Conservation (phyloP, 2,329 filamentous ascomycete species). For the Hymenoscyphus infarciens region DNA sequence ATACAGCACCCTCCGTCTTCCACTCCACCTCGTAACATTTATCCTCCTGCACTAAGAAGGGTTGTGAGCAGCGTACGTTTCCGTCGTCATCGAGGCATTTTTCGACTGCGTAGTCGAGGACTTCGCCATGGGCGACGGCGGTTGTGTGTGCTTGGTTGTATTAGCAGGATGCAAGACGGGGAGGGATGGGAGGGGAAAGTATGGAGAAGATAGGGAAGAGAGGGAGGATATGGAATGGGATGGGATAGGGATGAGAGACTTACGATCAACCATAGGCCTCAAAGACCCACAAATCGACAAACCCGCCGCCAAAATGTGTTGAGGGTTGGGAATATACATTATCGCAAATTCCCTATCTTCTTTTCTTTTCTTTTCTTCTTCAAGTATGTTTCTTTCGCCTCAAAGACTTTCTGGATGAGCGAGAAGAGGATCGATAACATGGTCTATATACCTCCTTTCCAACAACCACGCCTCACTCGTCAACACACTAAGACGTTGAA, state of each 20-base stretch:
- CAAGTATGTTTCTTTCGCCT: too few relatives aligned
- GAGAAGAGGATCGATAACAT: too few relatives aligned
- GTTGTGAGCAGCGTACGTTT: conserved; percentile 34
- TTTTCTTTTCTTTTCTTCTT: neutral
- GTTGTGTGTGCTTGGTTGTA: conserved; percentile 17
- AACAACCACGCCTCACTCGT: too few relatives aligned
- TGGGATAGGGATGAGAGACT: neutral
- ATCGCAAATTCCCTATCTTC: neutral
- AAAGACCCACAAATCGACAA: conserved; percentile 16
- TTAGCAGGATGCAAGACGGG: conserved; percentile 17
- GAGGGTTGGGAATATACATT: conserved; percentile 30
- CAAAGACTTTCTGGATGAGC: too few relatives aligned
- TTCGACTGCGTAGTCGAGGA: conserved; percentile 43
- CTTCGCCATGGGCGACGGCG: conserved; percentile 35
- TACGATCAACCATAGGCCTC: neutral
- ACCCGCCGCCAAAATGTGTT: conserved; percentile 27
- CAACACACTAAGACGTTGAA: too few relatives aligned
- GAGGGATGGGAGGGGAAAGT: neutral
- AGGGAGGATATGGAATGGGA: neutral
- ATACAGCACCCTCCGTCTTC: conserved; percentile 38
- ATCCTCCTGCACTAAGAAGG: conserved; percentile 39
- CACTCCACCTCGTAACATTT: conserved; percentile 42
- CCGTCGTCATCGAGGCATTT: conserved; percentile 41
- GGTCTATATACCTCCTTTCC: neutral
- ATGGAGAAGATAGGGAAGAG: neutral